These are phyloP conservation scores for Boletus barrowsii DNA, from an alignment of 768 basidiomycete genomes.

Conservation along the genomic window DNA sequence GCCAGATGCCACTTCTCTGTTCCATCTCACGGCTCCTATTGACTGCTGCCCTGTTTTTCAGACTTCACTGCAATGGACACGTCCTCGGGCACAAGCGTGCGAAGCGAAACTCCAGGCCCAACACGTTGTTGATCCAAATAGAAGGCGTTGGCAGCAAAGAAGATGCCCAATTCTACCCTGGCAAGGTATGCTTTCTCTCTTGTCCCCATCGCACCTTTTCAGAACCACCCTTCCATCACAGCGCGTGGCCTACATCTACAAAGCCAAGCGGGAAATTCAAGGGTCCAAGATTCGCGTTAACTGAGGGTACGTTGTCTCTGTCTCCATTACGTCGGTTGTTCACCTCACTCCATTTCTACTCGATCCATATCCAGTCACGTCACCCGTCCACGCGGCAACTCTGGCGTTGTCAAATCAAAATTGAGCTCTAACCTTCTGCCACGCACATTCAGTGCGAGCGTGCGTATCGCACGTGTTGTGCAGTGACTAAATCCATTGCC, in stretches of 20 bases:
- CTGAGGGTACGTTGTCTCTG: conserved; percentile 76
- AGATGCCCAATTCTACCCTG: conserved; percentile 97
- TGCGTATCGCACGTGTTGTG: conserved; percentile 69
- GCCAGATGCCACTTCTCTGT: conserved; percentile 9
- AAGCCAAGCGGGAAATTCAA: conserved; percentile 89
- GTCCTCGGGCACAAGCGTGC: conserved; percentile 98
- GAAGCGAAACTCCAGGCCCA: conserved; percentile 94
- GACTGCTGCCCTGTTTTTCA: conserved; percentile 30
- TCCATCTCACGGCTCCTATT: not conserved
- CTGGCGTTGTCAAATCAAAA: conserved; percentile 95
- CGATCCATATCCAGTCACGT: conserved; percentile 58
- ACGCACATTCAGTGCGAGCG: conserved; percentile 87
- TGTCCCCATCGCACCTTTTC: not conserved
- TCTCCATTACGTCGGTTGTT: not conserved
- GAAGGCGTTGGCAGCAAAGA: conserved; percentile 93
- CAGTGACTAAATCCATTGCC: not conserved
- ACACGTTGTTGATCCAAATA: conserved; percentile 95
- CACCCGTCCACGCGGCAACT: conserved; percentile 90
- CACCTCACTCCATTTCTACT: not conserved
- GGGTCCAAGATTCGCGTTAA: conserved; percentile 97
- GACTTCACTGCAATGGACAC: conserved; percentile 95
- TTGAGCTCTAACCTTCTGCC: conserved; percentile 95
- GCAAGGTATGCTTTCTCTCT: conserved; percentile 67
- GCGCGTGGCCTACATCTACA: conserved; percentile 98
- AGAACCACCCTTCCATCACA: conserved; percentile 28